Percentiles rank a stretch among this genome's conserved stretches.
Conservation (phyloP, 108 stramenopile genomes). For the Skeletonema potamos region DNA sequence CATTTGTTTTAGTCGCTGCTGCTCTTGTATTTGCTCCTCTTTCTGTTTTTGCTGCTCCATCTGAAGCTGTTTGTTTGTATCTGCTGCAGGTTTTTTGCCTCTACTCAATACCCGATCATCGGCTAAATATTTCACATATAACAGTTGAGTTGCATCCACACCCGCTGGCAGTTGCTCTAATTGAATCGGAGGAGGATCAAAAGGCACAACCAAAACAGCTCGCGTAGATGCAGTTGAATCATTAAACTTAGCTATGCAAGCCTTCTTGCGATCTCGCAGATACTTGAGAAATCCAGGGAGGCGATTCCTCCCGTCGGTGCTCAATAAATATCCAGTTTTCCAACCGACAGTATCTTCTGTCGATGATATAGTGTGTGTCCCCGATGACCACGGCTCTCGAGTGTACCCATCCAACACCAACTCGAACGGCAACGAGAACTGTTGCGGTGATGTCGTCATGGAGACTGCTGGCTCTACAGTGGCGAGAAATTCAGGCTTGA, state of each 20-base stretch:
- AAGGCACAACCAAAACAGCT: slow-evolving; percentile 62
- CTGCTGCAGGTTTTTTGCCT: not conserved
- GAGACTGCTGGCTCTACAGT: slow-evolving; percentile 48
- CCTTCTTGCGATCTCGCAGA: slow-evolving; percentile 72
- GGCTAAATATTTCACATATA: slow-evolving; percentile 50
- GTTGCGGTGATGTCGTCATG: not conserved
- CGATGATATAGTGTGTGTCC: slow-evolving; percentile 17
- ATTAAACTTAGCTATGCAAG: slow-evolving; percentile 60
- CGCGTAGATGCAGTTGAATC: slow-evolving; percentile 21
- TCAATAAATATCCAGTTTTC: slow-evolving; percentile 34
- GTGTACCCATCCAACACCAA: slow-evolving; percentile 76
- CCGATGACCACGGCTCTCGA: slow-evolving; percentile 72
- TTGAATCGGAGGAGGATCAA: slow-evolving; percentile 43
- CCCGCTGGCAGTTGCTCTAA: slow-evolving; percentile 22
- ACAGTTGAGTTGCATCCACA: slow-evolving; percentile 21
- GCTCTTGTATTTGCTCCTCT: slow-evolving; percentile 31
- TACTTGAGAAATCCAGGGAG: slow-evolving; percentile 77
- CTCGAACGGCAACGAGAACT: slow-evolving; percentile 40
- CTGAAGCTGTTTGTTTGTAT: slow-evolving; percentile 12
- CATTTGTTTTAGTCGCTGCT: slow-evolving; percentile 15
- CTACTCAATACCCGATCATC: slow-evolving; percentile 37
- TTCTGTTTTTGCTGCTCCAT: slow-evolving; percentile 29
- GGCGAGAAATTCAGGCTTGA: slow-evolving; percentile 75
- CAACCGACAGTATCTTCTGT: slow-evolving; percentile 5
- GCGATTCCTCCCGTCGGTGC: slow-evolving; percentile 71